phyloP scores from a whole-genome alignment of 2,329 filamentous ascomycete genomes.

The Berkeleyomyces rouxiae region DNA sequence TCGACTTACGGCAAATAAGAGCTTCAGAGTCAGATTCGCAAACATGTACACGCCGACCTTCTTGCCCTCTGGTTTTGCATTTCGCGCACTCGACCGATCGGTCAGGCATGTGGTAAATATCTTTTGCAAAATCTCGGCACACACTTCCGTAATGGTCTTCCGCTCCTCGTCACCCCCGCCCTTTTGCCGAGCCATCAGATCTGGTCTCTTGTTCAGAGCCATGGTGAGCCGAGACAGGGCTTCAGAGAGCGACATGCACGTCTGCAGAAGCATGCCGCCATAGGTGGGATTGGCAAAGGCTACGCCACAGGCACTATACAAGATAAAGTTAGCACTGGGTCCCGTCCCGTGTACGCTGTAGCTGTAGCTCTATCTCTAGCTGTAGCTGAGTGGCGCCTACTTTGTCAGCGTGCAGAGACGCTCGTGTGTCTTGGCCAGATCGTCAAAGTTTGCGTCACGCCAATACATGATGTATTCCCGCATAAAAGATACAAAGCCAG shows the following conservation, averaged over 20 bases:
- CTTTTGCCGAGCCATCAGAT: constrained; percentile 38
- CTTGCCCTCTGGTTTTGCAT: constrained; percentile 61
- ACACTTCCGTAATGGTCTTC: constrained; percentile 68
- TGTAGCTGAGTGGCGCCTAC: constrained; percentile 30
- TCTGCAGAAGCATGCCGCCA: constrained; percentile 67
- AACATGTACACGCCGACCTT: constrained; percentile 80
- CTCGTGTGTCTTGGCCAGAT: constrained; percentile 60
- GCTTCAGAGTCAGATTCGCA: constrained; percentile 76
- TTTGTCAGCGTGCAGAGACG: constrained; percentile 57
- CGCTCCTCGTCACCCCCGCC: constrained; percentile 42
- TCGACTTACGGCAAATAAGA: constrained; percentile 59
- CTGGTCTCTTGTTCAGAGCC: constrained; percentile 63
- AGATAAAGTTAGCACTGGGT: background rate
- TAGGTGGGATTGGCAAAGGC: constrained; percentile 65
- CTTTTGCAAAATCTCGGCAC: constrained; percentile 76
- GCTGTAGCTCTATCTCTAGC: background rate
- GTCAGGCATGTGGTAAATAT: constrained; percentile 83
- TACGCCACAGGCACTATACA: constrained; percentile 56
- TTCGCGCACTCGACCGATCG: constrained; percentile 53
- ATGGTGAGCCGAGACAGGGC: constrained; percentile 71
- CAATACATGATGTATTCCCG: constrained; percentile 68
- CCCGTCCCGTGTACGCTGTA: too few species aligned
- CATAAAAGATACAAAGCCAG: constrained; percentile 61
- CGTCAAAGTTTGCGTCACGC: constrained; percentile 60
- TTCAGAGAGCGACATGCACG: constrained; percentile 66